Conservation (phyloP, 2,329 filamentous ascomycete genomes). For the Pseudocercospora eumusae region DNA sequence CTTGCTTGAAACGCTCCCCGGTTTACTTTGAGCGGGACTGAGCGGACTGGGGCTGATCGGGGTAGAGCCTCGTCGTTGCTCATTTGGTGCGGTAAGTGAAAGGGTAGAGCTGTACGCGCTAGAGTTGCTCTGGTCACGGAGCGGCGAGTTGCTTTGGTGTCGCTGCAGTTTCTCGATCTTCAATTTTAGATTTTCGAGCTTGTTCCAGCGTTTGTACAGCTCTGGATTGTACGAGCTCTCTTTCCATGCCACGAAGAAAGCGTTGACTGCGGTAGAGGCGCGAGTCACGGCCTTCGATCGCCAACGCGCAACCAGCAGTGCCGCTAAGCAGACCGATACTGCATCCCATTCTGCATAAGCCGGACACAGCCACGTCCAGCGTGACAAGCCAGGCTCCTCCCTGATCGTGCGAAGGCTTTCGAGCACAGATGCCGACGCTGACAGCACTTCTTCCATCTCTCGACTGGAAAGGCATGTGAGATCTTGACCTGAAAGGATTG, state of each 20-base stretch:
- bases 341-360: conserved; percentile 24
- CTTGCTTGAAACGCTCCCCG: conserved; percentile 16
- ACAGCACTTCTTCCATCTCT: conserved; percentile 24
- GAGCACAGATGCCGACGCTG: conserved; percentile 17
- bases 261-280: conserved; percentile 18
- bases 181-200: conserved; percentile 13
- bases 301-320: conserved; percentile 16
- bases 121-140: not conserved
- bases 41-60: not conserved
- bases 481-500: conserved; percentile 14
- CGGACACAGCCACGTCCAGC: conserved; percentile 24
- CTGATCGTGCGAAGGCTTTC: conserved; percentile 20
- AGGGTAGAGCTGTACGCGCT: conserved; percentile 11
- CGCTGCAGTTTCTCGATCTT: conserved; percentile 16
- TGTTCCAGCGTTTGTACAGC: conserved; percentile 20
- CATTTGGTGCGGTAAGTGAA: conserved; percentile 4
- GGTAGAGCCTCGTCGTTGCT: conserved; percentile 1
- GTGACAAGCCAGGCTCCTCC: conserved; percentile 18
- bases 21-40: conserved; percentile 6
- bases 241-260: conserved; percentile 24
- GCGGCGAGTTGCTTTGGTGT: conserved; percentile 1
- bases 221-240: conserved; percentile 18
- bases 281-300: conserved; percentile 16
- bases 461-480: conserved; percentile 11
- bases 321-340: conserved; percentile 19